These are phyloP conservation scores for Quercus alba DNA, from an alignment of 306 rosid species.

Conservation along the genomic window DNA sequence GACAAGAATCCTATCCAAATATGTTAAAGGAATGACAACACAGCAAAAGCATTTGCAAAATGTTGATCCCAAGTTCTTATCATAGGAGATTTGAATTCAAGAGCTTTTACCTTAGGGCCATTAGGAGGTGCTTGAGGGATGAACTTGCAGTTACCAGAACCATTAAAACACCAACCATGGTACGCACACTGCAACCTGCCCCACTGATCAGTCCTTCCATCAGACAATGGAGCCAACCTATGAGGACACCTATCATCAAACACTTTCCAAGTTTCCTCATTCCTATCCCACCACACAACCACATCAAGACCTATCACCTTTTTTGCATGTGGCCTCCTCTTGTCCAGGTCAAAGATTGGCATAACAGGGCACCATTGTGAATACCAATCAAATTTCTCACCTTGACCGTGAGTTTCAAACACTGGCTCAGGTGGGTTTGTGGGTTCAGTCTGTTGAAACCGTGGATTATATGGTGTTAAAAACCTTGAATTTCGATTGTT, in stretches of 20 bases:
- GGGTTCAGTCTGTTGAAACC: constrained; percentile 33
- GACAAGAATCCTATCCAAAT: neutral
- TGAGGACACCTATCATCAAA: constrained; percentile 90
- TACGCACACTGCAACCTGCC: constrained; percentile 92
- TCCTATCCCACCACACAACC: constrained; percentile 95
- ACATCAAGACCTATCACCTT: constrained; percentile 75
- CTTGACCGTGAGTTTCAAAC: constrained; percentile 18
- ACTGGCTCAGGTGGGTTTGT: constrained; percentile 31
- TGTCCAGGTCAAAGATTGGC: constrained; percentile 81
- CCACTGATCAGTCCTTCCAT: constrained; percentile 91
- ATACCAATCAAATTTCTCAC: constrained; percentile 72
- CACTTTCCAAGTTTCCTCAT: constrained; percentile 74
- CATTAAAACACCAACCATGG: constrained; percentile 94
- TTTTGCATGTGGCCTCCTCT: constrained; percentile 72
- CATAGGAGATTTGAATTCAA: neutral
- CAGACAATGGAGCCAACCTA: constrained; percentile 87
- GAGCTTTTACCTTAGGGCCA: constrained; percentile 65
- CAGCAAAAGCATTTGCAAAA: neutral
- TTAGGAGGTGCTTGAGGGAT: constrained; percentile 84
- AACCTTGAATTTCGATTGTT: constrained; percentile 36
- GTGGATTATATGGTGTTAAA: constrained; percentile 53
- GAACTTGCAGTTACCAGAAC: constrained; percentile 75
- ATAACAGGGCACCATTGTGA: constrained; percentile 82
- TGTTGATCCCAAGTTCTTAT: neutral
- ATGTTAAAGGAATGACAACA: neutral